These are phyloP conservation scores for Alternaria consortialis DNA, from an alignment of 2,329 filamentous ascomycete species.

Conservation along the genomic window DNA sequence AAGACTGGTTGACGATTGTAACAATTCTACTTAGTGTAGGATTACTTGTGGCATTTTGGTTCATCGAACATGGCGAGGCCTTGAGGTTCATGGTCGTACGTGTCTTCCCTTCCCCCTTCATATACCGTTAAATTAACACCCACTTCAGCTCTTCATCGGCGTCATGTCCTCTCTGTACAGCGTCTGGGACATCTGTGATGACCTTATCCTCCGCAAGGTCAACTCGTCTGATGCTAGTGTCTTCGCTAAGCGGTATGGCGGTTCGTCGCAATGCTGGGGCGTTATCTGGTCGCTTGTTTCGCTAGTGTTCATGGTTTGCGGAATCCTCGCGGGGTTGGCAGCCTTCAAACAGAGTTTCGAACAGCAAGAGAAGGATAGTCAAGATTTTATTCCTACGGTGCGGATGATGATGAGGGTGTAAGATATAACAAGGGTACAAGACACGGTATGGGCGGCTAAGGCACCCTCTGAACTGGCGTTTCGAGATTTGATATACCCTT, in stretches of 20 bases:
- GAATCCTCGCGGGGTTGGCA: conserved; percentile 78
- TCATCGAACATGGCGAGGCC: conserved; percentile 78
- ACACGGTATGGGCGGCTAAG: not conserved
- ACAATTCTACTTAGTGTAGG: conserved; percentile 76
- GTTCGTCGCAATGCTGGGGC: conserved; percentile 83
- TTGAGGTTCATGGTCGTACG: conserved; percentile 74
- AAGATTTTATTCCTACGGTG: conserved; percentile 68
- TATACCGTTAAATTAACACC: not conserved
- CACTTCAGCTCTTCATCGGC: conserved; percentile 73
- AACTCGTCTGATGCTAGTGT: conserved; percentile 82
- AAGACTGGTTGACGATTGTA: conserved; percentile 78
- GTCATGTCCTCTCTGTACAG: conserved; percentile 84
- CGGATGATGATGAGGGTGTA: conserved; percentile 33
- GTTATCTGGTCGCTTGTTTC: conserved; percentile 80
- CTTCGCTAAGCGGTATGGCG: conserved; percentile 79
- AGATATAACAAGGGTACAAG: not conserved
- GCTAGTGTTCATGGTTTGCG: conserved; percentile 73
- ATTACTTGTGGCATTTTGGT: conserved; percentile 78
- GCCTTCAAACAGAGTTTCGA: conserved; percentile 76
- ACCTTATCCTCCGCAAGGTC: conserved; percentile 80
- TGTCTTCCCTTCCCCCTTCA: conserved; percentile 19
- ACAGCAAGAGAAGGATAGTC: conserved; percentile 73
- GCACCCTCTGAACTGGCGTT: not conserved
- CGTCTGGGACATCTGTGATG: conserved; percentile 87
- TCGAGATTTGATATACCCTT: not conserved